Base-by-base conservation (phyloP, 495 filamentous ascomycete genomes). In the Neurospora pannonica region DNA sequence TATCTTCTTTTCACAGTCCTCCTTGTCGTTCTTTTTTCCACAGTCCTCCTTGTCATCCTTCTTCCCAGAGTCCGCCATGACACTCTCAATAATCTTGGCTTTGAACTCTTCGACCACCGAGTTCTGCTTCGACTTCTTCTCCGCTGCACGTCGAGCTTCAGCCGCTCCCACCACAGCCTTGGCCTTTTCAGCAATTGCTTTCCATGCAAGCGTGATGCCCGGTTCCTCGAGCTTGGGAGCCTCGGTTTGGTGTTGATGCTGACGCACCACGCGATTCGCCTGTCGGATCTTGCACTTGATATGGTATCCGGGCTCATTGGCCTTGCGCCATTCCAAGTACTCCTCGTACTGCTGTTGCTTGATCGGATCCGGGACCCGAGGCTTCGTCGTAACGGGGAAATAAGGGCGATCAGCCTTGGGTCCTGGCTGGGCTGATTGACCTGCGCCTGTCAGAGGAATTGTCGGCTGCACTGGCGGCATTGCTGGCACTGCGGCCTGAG, bases 331-430 rank as follows among this genome's bases (percentile, higher is more conserved):
- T 75, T 86, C 84, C 21, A 86, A 77, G 54, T 83, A 86, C 19
- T 77, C 75, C 75, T 86, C 84, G 73, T 85, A 86, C 40, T 77
- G 71, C 70, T 82, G 81, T 70, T 86, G 84, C 54, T 83, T 80
- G 69, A 81, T 74, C 31, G 80, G 79, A 71, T 82, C 78, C 40
- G 78, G 78, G 38, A 80, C 78, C 13, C 80, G 78, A 2, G 80
- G 80, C 69, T 82, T 82, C 21, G 74, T 74, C 6, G 79, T 82
- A 6, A 82, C 79, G 0, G 80, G 80, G 70, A 82, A 82, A 37
- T 75, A 70, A 7, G 80, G 80, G 1, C 80, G 76, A 19, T 39
- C 70, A 5, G 38, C 67, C 71, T 78, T 79, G 0, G 54, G 7
- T 5, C 54, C 54, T 34, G 54, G 28, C 28, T 67, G 54, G 34